Percentiles rank a stretch among this genome's conserved stretches.
Conservation (phyloP, 208 protist genomes). For the Leishmania arabica region DNA sequence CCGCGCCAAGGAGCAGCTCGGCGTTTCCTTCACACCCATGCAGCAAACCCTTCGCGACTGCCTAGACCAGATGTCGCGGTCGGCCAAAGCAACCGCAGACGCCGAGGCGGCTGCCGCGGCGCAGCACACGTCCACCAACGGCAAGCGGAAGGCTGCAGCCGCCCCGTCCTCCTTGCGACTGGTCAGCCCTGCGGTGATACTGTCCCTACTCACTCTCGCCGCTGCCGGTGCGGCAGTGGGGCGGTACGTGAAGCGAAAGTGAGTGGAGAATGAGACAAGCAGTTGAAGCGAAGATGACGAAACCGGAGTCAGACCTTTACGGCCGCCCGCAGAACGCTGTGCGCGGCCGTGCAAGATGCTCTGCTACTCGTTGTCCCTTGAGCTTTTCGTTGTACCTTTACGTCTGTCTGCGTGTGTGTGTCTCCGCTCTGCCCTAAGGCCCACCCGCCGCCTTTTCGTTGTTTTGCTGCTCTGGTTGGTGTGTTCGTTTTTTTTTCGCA, state of each 20-base stretch:
- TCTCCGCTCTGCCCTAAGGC: not conserved
- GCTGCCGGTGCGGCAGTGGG: conserved; percentile 21
- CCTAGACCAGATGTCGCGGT: conserved; percentile 69
- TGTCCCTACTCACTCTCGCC: conserved; percentile 22
- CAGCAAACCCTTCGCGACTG: conserved; percentile 70
- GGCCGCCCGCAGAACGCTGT: not conserved
- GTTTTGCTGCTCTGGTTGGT: not conserved
- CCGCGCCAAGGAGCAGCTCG: conserved; percentile 56
- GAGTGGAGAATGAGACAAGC: not conserved
- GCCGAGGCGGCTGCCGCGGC: conserved; percentile 16
- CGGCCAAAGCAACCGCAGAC: conserved; percentile 36
- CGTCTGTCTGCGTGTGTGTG: not conserved
- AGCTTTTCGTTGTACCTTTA: not conserved
- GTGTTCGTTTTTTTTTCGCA: not conserved
- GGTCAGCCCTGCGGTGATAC: conserved; percentile 10
- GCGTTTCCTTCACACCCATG: conserved; percentile 77
- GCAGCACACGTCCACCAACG: not conserved
- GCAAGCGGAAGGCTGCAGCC: not conserved
- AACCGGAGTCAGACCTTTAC: not conserved
- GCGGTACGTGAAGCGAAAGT: conserved; percentile 19
- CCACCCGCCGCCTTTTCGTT: not conserved
- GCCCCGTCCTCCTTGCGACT: conserved; percentile 3
- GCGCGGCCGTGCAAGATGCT: not conserved
- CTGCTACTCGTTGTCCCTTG: not conserved
- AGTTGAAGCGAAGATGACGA: not conserved